Evolutionary conservation across 306 rosid genomes (phyloP), one percentile per base, ranked within the genome.

Genomic region (Ammopiptanthus mongolicus): DNA sequence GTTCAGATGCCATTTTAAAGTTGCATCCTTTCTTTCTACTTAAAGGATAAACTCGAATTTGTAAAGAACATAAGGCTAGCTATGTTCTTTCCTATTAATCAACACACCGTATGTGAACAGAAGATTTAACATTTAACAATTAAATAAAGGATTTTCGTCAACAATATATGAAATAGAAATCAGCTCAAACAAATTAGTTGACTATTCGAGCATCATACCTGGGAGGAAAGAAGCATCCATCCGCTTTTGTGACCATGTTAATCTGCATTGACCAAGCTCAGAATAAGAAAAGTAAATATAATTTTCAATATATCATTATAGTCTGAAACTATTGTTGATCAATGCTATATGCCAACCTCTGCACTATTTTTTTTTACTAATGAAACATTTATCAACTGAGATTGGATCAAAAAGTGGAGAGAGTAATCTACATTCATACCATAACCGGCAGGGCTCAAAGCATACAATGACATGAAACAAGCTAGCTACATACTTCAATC

Each of bases 171-270:
- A 18, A 39, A 66, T 9, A 44, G 48, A 13, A 44, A 0, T 9
- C 8, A 14, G 13, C 11, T 9, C 3, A 44, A 66, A 44, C 21
- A 44, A 22, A 22, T 41, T 65, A 41, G 58, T 6, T 39, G 25
- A 25, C 2, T 50, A 29, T 42, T 3, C 14, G 29, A 42, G 14
- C 23, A 42, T 15, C 29, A 4, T 60, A 74, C 70, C 78, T 47
- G 78, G 78, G 13, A 74, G 70, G 50, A 60, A 74, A 61, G 36
- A 22, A 31, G 78, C 78, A 74, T 73, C 2, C 42, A 73, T 1
- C 17, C 78, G 68, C 46, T 73, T 73, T 3, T 73, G 78, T n/a
- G 78, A 74, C 78, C 78, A 74, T 12, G 78, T 15, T 29, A 74
- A 74, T 59, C 78, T 74, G 70, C 69, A 60, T 36, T 44, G 15